Conservation (phyloP, 139 green algal genomes). For the Nannochloris sp. region DNA sequence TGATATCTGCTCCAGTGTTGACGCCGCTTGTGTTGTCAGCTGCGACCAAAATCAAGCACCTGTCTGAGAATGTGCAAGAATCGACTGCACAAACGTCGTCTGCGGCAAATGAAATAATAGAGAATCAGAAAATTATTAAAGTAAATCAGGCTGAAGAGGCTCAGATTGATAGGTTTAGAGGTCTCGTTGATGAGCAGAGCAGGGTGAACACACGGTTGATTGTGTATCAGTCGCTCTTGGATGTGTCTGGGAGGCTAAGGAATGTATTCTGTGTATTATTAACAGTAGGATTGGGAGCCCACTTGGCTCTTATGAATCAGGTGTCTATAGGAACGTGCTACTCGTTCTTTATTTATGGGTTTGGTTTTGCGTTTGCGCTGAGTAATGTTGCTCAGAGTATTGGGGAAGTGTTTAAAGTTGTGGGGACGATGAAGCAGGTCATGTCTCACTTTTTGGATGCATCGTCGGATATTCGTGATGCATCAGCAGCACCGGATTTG, state of each 20-base stretch:
- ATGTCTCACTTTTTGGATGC: background rate
- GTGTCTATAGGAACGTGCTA: constrained; percentile 22
- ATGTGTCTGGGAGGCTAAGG: constrained; percentile 17
- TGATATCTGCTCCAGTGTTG: constrained; percentile 22
- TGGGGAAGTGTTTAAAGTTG: constrained; percentile 9
- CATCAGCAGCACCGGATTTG: too few species aligned
- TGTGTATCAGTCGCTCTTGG: constrained; percentile 18
- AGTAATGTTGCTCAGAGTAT: constrained; percentile 22
- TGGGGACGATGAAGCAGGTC: constrained; percentile 6
- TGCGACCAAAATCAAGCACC: constrained; percentile 1
- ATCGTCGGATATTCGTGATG: background rate
- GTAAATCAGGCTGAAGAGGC: constrained; percentile 18
- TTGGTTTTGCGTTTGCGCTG: constrained; percentile 20
- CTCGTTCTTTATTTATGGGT: constrained; percentile 26
- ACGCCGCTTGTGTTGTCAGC: constrained; percentile 14
- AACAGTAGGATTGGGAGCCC: constrained; percentile 22
- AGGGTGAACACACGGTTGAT: background rate
- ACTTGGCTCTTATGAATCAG: constrained; percentile 12
- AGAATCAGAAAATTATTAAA: constrained; percentile 20
- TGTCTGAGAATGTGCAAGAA: constrained; percentile 8
- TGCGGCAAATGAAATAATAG: constrained; percentile 20
- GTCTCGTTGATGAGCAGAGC: constrained; percentile 12
- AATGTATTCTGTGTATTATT: constrained; percentile 29
- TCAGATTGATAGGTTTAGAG: constrained; percentile 14
- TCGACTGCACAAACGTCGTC: constrained; percentile 3